phyloP scores from a whole-genome alignment of 225 moss, liverwort and hornwort genomes.

The Antitrichia curtipendula region DNA sequence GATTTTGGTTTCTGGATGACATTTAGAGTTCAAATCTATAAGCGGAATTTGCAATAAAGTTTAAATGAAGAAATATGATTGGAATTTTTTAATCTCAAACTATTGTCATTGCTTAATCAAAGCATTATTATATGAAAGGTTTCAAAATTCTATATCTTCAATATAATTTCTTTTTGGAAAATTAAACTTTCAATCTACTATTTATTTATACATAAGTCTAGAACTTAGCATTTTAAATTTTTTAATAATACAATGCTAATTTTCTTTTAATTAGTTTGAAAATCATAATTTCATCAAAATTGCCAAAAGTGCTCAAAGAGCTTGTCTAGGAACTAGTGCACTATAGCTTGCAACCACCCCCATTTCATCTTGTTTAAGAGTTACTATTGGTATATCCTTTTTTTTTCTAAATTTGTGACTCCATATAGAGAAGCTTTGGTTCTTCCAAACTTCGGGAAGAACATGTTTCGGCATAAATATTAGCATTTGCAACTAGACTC shows the following conservation, averaged over 20 bases:
- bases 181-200: neutral
- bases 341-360: no score
- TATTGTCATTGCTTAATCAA: neutral
- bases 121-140: neutral
- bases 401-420: neutral
- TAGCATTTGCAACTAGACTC: neutral
- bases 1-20: neutral
- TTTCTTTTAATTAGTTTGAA: neutral
- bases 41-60: neutral
- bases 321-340: neutral
- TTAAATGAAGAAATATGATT: neutral
- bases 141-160: neutral
- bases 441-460: neutral
- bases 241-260: neutral
- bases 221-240: neutral
- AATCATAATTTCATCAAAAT: neutral
- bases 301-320: neutral
- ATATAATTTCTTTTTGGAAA: neutral
- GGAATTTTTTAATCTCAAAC: neutral
- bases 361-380: neutral
- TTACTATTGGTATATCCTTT: fast-evolving
- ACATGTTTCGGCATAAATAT: no score
- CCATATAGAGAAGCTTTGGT: neutral
- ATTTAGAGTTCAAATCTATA: no score
- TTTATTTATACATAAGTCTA: neutral